Evolutionary conservation across 768 basidiomycete genomes (phyloP).

Genomic region (Termitomyces sp.): DNA sequence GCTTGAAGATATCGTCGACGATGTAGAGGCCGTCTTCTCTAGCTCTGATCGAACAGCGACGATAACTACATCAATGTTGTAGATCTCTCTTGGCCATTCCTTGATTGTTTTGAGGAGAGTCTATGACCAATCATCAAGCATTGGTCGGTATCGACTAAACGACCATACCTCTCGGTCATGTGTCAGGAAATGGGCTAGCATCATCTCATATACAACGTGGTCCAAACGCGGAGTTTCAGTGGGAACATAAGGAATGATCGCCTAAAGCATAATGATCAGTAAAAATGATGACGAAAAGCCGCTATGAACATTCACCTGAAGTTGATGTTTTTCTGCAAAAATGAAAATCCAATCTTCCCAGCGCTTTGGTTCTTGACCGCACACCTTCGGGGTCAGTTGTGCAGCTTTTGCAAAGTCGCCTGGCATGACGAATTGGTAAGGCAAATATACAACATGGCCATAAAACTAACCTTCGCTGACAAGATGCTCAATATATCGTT

Average conservation of each 20-base stretch:
- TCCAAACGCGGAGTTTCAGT: conserved; percentile 78
- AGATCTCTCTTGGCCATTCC: conserved; percentile 90
- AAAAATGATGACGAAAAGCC: conserved; percentile 2
- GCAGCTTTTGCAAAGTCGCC: conserved; percentile 77
- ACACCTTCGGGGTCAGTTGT: conserved; percentile 77
- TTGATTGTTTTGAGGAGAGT: conserved; percentile 74
- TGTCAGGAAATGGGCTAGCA: conserved; percentile 80
- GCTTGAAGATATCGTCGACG: conserved; percentile 37
- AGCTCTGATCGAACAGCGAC: conserved; percentile 85
- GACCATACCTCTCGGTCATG: conserved; percentile 65
- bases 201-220: conserved; percentile 91
- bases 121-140: conserved; percentile 33
- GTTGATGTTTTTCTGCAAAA: conserved; percentile 77
- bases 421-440: conserved; percentile 12
- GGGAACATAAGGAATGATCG: conserved; percentile 87
- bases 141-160: not conserved
- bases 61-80: conserved; percentile 84
- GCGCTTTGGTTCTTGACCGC: conserved; percentile 70
- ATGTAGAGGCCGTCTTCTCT: conserved; percentile 55
- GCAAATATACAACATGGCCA: not conserved
- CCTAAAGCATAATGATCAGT: conserved; percentile 36
- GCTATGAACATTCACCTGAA: conserved; percentile 49
- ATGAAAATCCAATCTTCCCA: conserved; percentile 97
- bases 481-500: conserved; percentile 85
- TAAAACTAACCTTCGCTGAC: conserved; percentile 62